phyloP scores from a whole-genome alignment of 1,284 basidiomycete genomes.

The Anthracocystis setariae region DNA sequence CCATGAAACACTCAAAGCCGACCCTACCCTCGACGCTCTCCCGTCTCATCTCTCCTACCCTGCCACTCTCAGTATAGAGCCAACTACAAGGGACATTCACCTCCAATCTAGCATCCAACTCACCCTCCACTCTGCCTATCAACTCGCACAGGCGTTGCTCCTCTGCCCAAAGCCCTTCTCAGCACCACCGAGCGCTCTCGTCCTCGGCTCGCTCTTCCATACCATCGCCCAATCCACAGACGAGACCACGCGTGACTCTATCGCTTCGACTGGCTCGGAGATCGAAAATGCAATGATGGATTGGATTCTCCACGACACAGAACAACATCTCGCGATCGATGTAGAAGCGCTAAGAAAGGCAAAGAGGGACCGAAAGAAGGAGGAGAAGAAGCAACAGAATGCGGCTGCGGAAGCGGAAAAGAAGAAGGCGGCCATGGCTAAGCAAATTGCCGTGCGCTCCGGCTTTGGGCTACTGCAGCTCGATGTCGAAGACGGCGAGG shows the following conservation, averaged over 20 bases:
- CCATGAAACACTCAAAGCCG: conserved; percentile 30
- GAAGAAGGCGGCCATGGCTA: conserved; percentile 15
- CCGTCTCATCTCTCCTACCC: conserved; percentile 19
- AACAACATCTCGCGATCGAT: conserved; percentile 42
- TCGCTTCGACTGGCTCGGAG: conserved; percentile 8
- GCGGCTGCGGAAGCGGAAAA: conserved; percentile 20
- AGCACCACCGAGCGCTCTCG: conserved; percentile 34
- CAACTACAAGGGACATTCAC: conserved; percentile 42
- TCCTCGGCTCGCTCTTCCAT: conserved; percentile 42
- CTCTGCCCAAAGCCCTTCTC: conserved; percentile 35
- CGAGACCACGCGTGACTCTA: conserved; percentile 16
- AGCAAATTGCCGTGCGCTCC: conserved; percentile 22
- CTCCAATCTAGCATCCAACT: conserved; percentile 41
- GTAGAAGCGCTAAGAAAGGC: conserved; percentile 45
- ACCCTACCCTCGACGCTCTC: conserved; percentile 17
- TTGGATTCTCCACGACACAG: conserved; percentile 39
- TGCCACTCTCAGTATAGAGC: conserved; percentile 22
- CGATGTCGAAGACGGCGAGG: conserved; percentile 21
- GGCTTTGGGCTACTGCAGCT: conserved; percentile 32
- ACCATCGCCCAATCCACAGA: conserved; percentile 23
- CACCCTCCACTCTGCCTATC: conserved; percentile 33
- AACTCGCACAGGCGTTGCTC: conserved; percentile 40
- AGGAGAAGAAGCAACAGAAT: conserved; percentile 35
- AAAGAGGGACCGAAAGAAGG: conserved; percentile 42
- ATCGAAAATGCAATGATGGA: conserved; percentile 37